These are phyloP conservation scores for Vitis rupestris DNA, from an alignment of 164 flowering plant genomes.

Conservation along the genomic window DNA sequence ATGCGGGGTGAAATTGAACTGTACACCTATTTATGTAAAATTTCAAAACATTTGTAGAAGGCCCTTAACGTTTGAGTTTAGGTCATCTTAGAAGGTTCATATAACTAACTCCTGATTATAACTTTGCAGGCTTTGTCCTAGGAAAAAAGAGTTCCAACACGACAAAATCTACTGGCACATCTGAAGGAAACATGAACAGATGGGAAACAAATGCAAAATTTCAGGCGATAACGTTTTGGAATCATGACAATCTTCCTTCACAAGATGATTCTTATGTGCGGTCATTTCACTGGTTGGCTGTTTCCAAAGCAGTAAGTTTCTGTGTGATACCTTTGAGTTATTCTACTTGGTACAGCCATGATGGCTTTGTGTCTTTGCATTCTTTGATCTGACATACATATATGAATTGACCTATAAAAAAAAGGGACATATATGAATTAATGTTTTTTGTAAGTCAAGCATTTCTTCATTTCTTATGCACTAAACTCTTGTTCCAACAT, in stretches of 20 bases:
- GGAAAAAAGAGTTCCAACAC: conserved; percentile 48
- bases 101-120: neutral
- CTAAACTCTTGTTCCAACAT: no score
- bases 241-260: conserved; percentile 82
- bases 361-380: no score
- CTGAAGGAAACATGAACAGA: conserved; percentile 29
- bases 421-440: no score
- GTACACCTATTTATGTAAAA: no score
- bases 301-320: conserved; percentile 75
- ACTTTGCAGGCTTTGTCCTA: conserved; percentile 60
- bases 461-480: no score
- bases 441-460: no score
- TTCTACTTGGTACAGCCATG: no score
- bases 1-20: no score
- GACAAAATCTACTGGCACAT: conserved; percentile 29
- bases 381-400: no score
- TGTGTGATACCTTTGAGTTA: neutral
- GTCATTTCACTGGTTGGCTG: conserved; percentile 73
- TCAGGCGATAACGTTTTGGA: conserved; percentile 68
- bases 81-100: neutral
- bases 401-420: no score
- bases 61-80: neutral
- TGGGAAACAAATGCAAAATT: conserved; percentile 77
- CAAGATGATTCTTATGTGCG: conserved; percentile 67
- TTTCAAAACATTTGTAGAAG: neutral